Conservation (phyloP, 73 alveolate species). For the Paramecium tetraurelia region DNA sequence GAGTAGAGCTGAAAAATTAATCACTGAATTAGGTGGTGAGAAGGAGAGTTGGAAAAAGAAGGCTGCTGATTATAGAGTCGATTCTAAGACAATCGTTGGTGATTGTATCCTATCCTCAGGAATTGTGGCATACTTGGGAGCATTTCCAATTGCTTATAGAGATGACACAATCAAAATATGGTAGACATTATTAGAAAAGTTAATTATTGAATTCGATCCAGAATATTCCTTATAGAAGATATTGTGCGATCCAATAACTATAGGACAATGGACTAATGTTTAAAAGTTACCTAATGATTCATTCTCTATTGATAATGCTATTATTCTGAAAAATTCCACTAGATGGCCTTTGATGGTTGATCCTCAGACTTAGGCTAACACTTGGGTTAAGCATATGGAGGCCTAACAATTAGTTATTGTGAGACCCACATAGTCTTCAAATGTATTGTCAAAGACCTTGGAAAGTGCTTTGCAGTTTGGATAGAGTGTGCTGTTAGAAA, state of each 20-base stretch:
- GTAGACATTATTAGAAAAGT: slow-evolving; percentile 72
- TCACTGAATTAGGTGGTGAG: slow-evolving; percentile 97
- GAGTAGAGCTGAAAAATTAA: slow-evolving; percentile 97
- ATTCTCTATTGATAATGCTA: slow-evolving; percentile 97
- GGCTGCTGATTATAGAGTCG: slow-evolving; percentile 74
- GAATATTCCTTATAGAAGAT: slow-evolving; percentile 79
- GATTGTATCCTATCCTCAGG: slow-evolving; percentile 98
- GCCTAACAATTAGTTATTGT: slow-evolving; percentile 74
- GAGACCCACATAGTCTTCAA: slow-evolving; percentile 84
- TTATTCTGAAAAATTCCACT: slow-evolving; percentile 93
- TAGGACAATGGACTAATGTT: slow-evolving; percentile 94
- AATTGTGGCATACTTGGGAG: slow-evolving; percentile 99
- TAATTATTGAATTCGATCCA: slow-evolving; percentile 66
- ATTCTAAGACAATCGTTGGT: slow-evolving; percentile 92
- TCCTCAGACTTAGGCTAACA: slow-evolving; percentile 98
- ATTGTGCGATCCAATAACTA: slow-evolving; percentile 97
- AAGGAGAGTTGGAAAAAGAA: slow-evolving; percentile 92
- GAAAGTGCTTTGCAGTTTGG: slow-evolving; percentile 92
- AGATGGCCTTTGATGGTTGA: slow-evolving; percentile 99
- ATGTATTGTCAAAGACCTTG: slow-evolving; percentile 75
- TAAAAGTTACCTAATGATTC: slow-evolving; percentile 93
- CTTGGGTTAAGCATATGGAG: slow-evolving; percentile 89
- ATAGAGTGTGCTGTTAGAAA: slow-evolving; percentile 94
- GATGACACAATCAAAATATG: slow-evolving; percentile 92
- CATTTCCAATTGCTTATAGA: slow-evolving; percentile 95